Base-by-base conservation (phyloP, 192 early-diverging fungal species). In the Dispira simplex region DNA sequence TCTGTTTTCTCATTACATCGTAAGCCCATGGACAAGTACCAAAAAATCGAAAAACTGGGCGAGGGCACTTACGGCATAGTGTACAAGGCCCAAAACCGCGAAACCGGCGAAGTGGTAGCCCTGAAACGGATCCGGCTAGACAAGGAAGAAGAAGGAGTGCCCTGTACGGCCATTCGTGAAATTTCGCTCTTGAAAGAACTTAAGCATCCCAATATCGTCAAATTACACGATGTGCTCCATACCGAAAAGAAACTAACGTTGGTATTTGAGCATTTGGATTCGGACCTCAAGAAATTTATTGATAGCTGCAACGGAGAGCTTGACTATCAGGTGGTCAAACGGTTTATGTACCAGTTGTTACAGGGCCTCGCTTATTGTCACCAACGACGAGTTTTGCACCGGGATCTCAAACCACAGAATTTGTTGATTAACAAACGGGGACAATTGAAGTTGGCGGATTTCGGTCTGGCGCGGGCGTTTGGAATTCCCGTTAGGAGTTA, bases 241-340 rank as follows among this genome's bases (percentile, higher is more conserved):
- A 97, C 93, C 14, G 95, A 98, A 70, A 92, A 93, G 77, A 98
- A 93, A 75, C 73, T 99, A 55, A 97, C 92, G 39, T 81, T 98
- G 59, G 93, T 99, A 28, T 99, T 98, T 79, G 97, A 98, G 74
- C 97, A 88, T 72, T 75, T 99, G 80, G 95, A 98, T 74, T 92
- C 91, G 47, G 97, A 98, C 73, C 76, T 98, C 71, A 99, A 98
- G 67, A 98, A 99, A 83, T 99, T 91, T 71, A 77, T 98, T 71
- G 95, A 98, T 73, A 83, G 81, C 3, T 87, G 84, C 65, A 83
- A 85, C 44, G 89, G 89, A 44, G 86, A 92, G 58, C 80, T 90
- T 64, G 89, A 92, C 55, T 71, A 77, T 16, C 52, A 76, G 60
- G 87, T 90, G 20, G 85, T 95, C 68, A 96, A 97, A 90, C 84